These are phyloP conservation scores for Starmerella powellii DNA, from an alignment of 805 yeast species.

Conservation along the genomic window DNA sequence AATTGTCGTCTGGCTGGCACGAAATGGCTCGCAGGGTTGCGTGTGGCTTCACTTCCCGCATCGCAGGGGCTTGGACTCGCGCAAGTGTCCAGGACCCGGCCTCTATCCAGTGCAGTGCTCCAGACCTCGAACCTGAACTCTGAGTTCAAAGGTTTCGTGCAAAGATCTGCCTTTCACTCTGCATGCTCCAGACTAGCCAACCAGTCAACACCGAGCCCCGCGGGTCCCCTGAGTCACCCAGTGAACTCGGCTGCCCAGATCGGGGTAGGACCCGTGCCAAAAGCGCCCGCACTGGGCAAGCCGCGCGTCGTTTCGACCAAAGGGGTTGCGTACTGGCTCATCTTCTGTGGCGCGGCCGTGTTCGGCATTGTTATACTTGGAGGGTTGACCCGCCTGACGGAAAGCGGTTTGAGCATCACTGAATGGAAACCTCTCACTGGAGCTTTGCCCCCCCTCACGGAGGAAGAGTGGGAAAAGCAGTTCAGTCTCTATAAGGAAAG, in stretches of 20 bases:
- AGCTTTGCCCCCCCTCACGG: constrained; percentile 71
- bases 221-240: background rate
- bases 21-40: no score
- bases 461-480: constrained; percentile 75
- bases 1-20: no score
- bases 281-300: constrained; percentile 11
- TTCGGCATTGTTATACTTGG: constrained; percentile 95
- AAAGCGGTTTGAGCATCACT: constrained; percentile 88
- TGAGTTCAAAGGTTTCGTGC: no score
- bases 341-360: constrained; percentile 76
- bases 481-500: constrained; percentile 68
- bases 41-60: no score
- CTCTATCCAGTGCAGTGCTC: no score
- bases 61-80: no score
- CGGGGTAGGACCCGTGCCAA: constrained; percentile 20
- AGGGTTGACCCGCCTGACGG: constrained; percentile 89
- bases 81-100: no score
- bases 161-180: background rate
- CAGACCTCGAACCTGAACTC: no score
- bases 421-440: constrained; percentile 99
- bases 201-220: background rate
- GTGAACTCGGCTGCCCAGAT: constrained; percentile 9
- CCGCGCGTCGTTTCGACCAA: constrained; percentile 37
- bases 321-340: constrained; percentile 72
- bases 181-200: background rate